Percentiles rank a stretch among this genome's conserved stretches.
phyloP scores from a whole-genome alignment of 805 yeast genomes.

The Metschnikowia matae region DNA sequence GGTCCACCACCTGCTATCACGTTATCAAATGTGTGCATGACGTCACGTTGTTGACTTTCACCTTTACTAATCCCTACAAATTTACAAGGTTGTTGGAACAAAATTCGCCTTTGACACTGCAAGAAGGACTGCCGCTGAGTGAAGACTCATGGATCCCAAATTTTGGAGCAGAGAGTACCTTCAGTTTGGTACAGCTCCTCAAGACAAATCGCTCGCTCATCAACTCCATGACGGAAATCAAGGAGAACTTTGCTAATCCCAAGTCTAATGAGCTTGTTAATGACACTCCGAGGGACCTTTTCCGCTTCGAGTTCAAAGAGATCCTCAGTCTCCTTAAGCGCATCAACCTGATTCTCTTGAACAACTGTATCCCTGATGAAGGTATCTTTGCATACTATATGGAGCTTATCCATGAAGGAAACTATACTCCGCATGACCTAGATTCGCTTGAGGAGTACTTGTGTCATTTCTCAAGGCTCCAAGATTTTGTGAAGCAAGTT shows the following conservation, averaged over 20 bases:
- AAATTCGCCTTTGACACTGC: neutral
- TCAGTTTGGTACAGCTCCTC: neutral
- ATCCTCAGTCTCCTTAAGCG: conserved; percentile 10
- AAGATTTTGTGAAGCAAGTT: conserved; percentile 1
- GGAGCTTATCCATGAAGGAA: conserved; percentile 17
- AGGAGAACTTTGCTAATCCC: neutral
- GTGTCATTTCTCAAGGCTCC: conserved; percentile 11
- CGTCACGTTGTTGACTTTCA: conserved; percentile 10
- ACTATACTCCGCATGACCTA: conserved; percentile 10
- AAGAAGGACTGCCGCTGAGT: neutral
- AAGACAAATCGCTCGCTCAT: conserved; percentile 3
- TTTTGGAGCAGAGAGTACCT: neutral
- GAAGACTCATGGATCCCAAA: neutral
- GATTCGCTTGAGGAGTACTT: conserved; percentile 16
- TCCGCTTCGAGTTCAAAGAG: conserved; percentile 6
- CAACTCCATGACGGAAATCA: neutral
- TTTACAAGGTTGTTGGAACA: conserved; percentile 8
- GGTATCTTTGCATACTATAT: conserved; percentile 32
- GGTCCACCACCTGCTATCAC: conserved; percentile 9
- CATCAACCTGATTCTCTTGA: conserved; percentile 13
- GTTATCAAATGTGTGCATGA: conserved; percentile 12
- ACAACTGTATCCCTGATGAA: conserved; percentile 15
- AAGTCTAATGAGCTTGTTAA: conserved; percentile 3
- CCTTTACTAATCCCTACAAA: conserved; percentile 16
- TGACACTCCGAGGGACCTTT: conserved; percentile 12